A percentile compares a stretch with the other conserved stretches of the same genome.
These are phyloP conservation scores for Daldinia sp. DNA, from an alignment of 2,329 filamentous ascomycete species.

Conservation along the genomic window DNA sequence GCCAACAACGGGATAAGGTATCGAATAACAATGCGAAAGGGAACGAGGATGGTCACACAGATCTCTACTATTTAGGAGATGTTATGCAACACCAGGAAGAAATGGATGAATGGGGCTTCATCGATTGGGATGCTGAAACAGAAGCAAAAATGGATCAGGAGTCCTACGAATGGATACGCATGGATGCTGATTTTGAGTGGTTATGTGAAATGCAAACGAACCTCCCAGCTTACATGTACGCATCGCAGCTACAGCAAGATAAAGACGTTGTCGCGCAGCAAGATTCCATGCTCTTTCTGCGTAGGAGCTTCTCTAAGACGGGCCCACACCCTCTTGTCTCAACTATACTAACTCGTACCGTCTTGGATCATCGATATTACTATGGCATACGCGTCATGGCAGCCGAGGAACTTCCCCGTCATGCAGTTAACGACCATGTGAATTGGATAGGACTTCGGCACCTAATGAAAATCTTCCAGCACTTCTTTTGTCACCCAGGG, in stretches of 20 bases:
- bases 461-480: conserved; percentile 83
- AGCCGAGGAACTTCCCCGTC: conserved; percentile 77
- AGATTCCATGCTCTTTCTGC: conserved; percentile 79
- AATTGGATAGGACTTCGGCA: conserved; percentile 84
- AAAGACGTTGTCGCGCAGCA: conserved; percentile 91
- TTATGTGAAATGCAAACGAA: conserved; percentile 82
- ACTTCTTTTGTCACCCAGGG: conserved; percentile 85
- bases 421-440: conserved; percentile 70
- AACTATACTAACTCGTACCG: conserved; percentile 85
- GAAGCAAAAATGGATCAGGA: conserved; percentile 93
- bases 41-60: conserved; percentile 70
- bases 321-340: conserved; percentile 81
- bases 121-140: conserved; percentile 89
- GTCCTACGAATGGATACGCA: conserved; percentile 97
- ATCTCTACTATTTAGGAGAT: conserved; percentile 92
- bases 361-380: conserved; percentile 93
- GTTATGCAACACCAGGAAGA: conserved; percentile 86
- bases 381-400: conserved; percentile 91
- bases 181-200: conserved; percentile 99
- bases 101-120: conserved; percentile 80
- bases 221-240: conserved; percentile 96
- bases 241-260: conserved; percentile 96
- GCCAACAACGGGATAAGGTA: conserved; percentile 67
- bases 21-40: conserved; percentile 52
- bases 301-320: conserved; percentile 55